Evolutionary conservation across 2,329 filamentous ascomycete species (phyloP), one percentile per base, ranked within the genome.

Genomic region (Cladosporium sp.): DNA sequence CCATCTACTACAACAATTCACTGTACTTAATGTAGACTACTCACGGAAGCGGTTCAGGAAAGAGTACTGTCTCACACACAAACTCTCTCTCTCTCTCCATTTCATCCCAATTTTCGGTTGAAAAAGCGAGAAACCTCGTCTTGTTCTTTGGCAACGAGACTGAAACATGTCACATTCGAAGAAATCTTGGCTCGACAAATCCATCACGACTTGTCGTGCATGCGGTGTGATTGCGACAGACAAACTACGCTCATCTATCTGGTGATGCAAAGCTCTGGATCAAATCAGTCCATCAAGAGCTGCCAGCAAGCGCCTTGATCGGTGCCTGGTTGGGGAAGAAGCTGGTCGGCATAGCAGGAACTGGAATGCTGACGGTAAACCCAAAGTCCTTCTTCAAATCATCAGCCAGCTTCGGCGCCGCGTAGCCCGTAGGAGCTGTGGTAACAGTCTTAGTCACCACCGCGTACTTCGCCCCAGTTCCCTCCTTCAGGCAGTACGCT

Each of bases 401-500:
- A 4, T 68, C 74, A 12, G 72, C 62, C 80, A 82, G 80, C 10
- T 65, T 78, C 5, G 78, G 68, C 1, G 79, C 80, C 26, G 69
- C 58, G 65, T 80, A 81, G 10, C 76, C 78, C 2, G 74, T 72
- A 1, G 80, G 79, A 3, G 77, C 77, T 5, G 72, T 66, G 11
- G 73, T 77, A 12, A 78, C 73, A 1, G 78, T 79, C 11, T 66
- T 71, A 3, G 77, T 80, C 6, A 69, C 72, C 18, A 72, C 74
- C 26, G 74, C 69, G 69, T 80, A 81, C 30, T 69, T 60, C 0
- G 65, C 60, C 24, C 61, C 67, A 5, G 70, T 59, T 1, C 77
- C 77, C 24, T 69, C 67, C 68, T 81, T 77, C 52, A 86, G 71
- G 70, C 84, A 86, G 21, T 76, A 80, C 3, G 84, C 82, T 3